Base-by-base conservation (phyloP, 139 green algal genomes). In the Picochlorum sp. region DNA sequence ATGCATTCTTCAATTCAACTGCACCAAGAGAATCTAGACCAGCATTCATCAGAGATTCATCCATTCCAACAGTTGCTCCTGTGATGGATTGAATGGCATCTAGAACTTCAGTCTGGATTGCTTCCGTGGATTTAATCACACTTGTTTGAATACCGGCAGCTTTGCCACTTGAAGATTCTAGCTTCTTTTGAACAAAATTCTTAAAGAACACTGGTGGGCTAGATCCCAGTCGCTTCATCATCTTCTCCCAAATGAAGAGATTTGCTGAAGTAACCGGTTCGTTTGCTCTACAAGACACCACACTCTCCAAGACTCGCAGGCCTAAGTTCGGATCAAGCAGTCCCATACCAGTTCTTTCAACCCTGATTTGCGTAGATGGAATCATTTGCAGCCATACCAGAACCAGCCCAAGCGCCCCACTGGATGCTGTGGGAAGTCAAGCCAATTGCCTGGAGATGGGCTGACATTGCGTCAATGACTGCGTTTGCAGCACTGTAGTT, bases 401-500 rank as follows among this genome's bases (percentile, higher is more conserved):
- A 79, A 28, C 81, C 83, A 3, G 66, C 75, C 90, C 89, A 97
- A 15, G 89, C 90, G 37, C 89, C 90, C 89, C 89, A 96, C 71
- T 96, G 90, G 49, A 94, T 45, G 9, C 63, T 70, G 11, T 70
- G 65, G 55, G 45, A 47, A 37, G 26, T 15, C 14, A 52, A 6
- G 10, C 41, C 57, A 49, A 15, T 16, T 37, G 11, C 8, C 49
- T 79, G 61, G 3, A 38, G 47, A 59, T 30, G 18, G 44, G 44
- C 18, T 47, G 74, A 71, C 4, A 71, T 13, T 1, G 67, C 68
- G 55, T 92, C 83, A 45, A 95, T 71, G 5, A 69, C 68, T 8
- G 83, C 73, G 49, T 95, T 95, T 8, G 88, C 87, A 13, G 80
- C 85, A 52, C 65, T 65, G 63, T 95, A 95, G 71, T 86, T 89